Conservation (phyloP, 208 protist genomes). For the Trichomonas tenax region DNA sequence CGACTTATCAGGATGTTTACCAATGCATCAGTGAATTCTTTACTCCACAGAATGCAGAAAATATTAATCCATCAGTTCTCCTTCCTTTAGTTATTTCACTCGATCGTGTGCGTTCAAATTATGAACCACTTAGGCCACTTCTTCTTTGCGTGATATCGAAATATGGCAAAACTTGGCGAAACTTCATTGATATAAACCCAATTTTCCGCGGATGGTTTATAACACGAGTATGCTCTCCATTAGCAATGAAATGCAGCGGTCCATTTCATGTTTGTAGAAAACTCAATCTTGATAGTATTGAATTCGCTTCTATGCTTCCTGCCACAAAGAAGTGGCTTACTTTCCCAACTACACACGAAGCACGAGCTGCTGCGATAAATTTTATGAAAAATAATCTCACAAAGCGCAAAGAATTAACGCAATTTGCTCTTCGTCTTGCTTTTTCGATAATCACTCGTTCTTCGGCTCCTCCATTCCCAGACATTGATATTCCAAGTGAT, state of each 20-base stretch:
- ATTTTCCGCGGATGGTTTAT: background rate
- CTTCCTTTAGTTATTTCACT: background rate
- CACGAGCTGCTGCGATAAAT: background rate
- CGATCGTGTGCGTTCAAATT: background rate
- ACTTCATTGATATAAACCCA: background rate
- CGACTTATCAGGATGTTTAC: background rate
- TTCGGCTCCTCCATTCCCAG: background rate
- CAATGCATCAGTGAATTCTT: background rate
- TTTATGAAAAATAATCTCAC: background rate
- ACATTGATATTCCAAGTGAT: background rate
- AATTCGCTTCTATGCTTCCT: background rate
- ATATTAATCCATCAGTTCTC: background rate
- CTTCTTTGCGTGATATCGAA: background rate
- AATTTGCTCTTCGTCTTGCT: background rate
- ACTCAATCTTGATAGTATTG: background rate
- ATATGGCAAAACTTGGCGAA: background rate
- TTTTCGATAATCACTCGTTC: background rate
- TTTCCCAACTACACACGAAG: background rate
- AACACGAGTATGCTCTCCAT: background rate
- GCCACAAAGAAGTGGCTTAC: background rate
- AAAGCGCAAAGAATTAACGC: background rate
- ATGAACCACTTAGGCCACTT: background rate
- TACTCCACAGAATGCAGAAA: background rate
- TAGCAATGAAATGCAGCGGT: background rate
- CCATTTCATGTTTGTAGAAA: background rate